Conservation (phyloP, 2,329 filamentous ascomycete species). For the Cytospora mali region DNA sequence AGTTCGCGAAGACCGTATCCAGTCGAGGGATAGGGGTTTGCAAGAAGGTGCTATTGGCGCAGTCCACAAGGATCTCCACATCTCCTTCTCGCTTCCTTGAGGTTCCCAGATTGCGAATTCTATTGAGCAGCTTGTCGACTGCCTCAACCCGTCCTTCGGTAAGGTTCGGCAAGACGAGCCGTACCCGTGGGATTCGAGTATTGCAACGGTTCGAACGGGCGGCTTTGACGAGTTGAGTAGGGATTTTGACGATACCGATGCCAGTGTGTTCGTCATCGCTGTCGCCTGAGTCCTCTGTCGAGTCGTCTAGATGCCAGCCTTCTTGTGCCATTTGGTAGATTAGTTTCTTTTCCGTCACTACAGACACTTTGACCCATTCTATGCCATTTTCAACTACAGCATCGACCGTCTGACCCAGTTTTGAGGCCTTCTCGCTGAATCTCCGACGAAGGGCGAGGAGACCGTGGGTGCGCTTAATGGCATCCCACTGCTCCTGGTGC, state of each 20-base stretch:
- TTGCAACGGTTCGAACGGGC: constrained; percentile 27
- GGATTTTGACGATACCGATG: constrained; percentile 19
- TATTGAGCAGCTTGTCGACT: constrained; percentile 25
- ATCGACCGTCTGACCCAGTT: constrained; percentile 24
- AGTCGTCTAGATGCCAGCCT: constrained; percentile 30
- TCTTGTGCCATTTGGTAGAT: constrained; percentile 28
- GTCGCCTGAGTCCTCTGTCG: constrained; percentile 22
- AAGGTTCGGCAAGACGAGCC: constrained; percentile 25
- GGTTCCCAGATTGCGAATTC: constrained; percentile 16
- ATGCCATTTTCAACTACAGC: constrained; percentile 28
- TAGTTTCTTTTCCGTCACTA: constrained; percentile 27
- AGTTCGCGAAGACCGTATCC: constrained; percentile 15
- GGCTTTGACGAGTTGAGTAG: constrained; percentile 26
- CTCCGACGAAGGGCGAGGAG: constrained; percentile 27
- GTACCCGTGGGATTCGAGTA: constrained; percentile 25
- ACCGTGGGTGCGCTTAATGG: constrained; percentile 27
- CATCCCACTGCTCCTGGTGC: constrained; percentile 25
- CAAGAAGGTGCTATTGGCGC: constrained; percentile 23
- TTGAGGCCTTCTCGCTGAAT: constrained; percentile 15
- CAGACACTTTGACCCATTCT: constrained; percentile 28
- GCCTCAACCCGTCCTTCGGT: constrained; percentile 15
- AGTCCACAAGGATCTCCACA: constrained; percentile 26
- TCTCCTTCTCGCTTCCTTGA: constrained; percentile 23
- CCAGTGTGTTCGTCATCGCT: constrained; percentile 23
- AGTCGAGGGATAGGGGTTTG: constrained; percentile 19